These are phyloP conservation scores for Rhizomucor miehei DNA, from an alignment of 371 early-diverging fungal species.

Conservation along the genomic window DNA sequence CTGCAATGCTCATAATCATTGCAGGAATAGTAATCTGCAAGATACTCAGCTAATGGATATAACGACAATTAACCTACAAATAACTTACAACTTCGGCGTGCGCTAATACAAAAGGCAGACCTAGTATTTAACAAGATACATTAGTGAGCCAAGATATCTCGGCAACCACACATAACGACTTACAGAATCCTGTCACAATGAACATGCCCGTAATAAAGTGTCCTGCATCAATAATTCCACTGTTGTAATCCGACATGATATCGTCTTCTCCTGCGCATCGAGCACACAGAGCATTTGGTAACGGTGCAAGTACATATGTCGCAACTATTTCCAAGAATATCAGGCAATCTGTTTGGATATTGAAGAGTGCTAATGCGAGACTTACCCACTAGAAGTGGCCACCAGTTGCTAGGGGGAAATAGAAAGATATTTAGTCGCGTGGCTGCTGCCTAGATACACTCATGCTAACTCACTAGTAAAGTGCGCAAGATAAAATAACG, in stretches of 20 bases:
- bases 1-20: slow-evolving; percentile 84
- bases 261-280: slow-evolving; percentile 74
- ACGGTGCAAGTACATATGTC: slow-evolving; percentile 83
- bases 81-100: slow-evolving; percentile 66
- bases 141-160: too few species aligned
- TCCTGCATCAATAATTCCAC: slow-evolving; percentile 82
- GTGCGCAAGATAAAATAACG: slow-evolving; percentile 91
- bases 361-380: too few species aligned
- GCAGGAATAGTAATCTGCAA: slow-evolving; percentile 69
- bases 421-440: slow-evolving; percentile 1
- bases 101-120: slow-evolving; percentile 70
- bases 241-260: slow-evolving; percentile 72
- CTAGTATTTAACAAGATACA: too few species aligned
- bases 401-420: slow-evolving; percentile 75
- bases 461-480: slow-evolving; percentile 65
- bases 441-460: neutral
- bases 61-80: neutral
- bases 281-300: slow-evolving; percentile 86
- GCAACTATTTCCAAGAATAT: slow-evolving; percentile 45
- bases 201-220: slow-evolving; percentile 91
- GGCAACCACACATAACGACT: too few species aligned
- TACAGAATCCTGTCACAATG: slow-evolving; percentile 89
- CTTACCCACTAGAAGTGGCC: slow-evolving; percentile 82
- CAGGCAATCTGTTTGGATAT: too few species aligned
- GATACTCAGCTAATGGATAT: neutral